Percentiles rank a stretch among this genome's conserved stretches.
Conservation (phyloP, 129 eudicot genomes). For the Escallonia herrerae region DNA sequence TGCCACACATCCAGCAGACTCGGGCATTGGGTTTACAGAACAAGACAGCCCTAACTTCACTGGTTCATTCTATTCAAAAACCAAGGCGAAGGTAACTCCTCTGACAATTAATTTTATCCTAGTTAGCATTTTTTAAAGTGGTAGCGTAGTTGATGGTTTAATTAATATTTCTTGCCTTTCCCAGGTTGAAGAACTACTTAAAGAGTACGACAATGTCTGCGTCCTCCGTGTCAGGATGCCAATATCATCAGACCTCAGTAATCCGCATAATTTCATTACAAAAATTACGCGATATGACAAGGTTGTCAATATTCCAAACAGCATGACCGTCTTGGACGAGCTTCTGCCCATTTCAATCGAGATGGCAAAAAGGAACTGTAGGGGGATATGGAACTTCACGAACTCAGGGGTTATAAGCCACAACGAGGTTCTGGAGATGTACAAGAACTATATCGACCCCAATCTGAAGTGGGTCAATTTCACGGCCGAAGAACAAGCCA, state of each 20-base stretch:
- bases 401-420: constrained; percentile 52
- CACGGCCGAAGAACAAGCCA: not conserved
- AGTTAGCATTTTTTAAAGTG: not conserved
- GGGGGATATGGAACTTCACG: constrained; percentile 47
- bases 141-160: not conserved
- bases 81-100: constrained; percentile 35
- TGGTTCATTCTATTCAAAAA: constrained; percentile 39
- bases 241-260: constrained; percentile 44
- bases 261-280: constrained; percentile 52
- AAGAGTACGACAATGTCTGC: constrained; percentile 41
- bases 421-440: constrained; percentile 44
- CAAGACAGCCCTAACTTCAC: constrained; percentile 31
- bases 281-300: constrained; percentile 38
- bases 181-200: constrained; percentile 43
- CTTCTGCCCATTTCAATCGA: constrained; percentile 47
- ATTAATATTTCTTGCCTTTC: not conserved
- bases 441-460: constrained; percentile 35
- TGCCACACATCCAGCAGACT: constrained; percentile 32
- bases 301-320: constrained; percentile 50
- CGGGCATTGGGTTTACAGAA: constrained; percentile 39
- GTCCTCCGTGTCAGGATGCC: constrained; percentile 47
- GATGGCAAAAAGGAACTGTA: constrained; percentile 45
- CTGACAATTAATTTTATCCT: not conserved
- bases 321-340: constrained; percentile 46
- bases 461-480: not conserved